These are phyloP conservation scores for Musa acuminata DNA, from an alignment of 176 grass and related monocot genomes.

Conservation along the genomic window DNA sequence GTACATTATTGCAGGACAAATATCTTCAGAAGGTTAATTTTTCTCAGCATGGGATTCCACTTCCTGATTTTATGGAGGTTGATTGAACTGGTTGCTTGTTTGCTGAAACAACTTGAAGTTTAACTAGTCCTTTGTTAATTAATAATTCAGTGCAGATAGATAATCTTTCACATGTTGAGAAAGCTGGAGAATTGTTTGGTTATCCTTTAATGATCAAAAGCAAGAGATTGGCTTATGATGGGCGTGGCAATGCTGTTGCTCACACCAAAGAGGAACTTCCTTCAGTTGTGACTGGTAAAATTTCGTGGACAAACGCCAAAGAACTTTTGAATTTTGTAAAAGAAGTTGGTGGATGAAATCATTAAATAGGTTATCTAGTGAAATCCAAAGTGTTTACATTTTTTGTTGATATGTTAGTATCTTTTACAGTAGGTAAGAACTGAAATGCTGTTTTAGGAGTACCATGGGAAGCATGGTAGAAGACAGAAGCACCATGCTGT, in stretches of 20 bases:
- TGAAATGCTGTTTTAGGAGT: too few species aligned
- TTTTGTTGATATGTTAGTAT: too few species aligned
- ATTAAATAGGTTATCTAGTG: not conserved
- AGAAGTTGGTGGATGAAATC: not conserved
- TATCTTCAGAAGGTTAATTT: conserved; percentile 83
- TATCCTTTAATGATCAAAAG: conserved; percentile 98
- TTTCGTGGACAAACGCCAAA: not conserved
- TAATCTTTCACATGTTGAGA: conserved; percentile 48
- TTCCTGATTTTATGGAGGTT: conserved; percentile 80
- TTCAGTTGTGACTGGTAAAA: conserved; percentile 69
- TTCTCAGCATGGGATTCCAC: conserved; percentile 49
- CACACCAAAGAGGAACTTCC: conserved; percentile 46
- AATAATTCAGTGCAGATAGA: conserved; percentile 30
- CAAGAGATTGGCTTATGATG: conserved; percentile 88
- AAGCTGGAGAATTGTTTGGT: conserved; percentile 70
- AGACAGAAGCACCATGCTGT: too few species aligned
- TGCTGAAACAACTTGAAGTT: not conserved
- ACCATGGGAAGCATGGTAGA: too few species aligned
- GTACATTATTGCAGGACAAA: conserved; percentile 56
- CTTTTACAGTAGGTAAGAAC: too few species aligned
- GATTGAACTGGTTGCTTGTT: conserved; percentile 9
- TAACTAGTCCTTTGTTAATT: not conserved
- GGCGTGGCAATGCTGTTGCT: conserved; percentile 79
- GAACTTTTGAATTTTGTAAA: not conserved
- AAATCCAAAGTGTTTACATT: too few species aligned